Conservation (phyloP, 169 alveolate species). For the Perkinsus chesapeaki region DNA sequence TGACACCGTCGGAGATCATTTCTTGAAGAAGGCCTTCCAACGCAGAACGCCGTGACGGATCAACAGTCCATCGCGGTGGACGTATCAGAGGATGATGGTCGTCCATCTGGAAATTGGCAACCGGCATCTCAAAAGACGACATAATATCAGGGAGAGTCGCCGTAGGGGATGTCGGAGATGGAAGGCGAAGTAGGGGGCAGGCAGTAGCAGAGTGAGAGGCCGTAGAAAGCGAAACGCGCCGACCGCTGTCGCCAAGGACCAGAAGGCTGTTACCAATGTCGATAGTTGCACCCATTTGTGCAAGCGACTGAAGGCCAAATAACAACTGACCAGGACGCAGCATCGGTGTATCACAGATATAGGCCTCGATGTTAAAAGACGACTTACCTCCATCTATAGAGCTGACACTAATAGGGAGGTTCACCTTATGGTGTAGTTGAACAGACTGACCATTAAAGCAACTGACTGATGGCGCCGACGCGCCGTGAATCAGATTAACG, state of each 20-base stretch:
- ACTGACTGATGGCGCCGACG: background rate
- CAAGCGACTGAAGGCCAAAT: background rate
- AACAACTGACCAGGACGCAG: background rate
- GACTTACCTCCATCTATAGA: background rate
- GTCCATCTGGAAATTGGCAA: background rate
- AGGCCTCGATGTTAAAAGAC: background rate
- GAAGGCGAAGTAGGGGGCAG: background rate
- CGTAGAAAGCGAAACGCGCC: background rate
- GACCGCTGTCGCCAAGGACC: background rate
- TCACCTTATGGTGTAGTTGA: background rate
- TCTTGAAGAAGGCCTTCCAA: background rate
- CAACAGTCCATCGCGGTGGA: background rate
- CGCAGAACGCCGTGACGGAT: background rate
- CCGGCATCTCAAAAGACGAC: background rate
- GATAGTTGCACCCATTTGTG: background rate
- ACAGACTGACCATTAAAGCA: background rate
- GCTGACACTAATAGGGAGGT: background rate
- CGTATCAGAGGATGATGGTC: background rate
- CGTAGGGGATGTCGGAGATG: too few relatives aligned
- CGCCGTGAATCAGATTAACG: background rate
- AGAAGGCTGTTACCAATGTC: background rate
- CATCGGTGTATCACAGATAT: background rate
- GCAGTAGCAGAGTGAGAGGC: background rate
- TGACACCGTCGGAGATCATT: background rate
- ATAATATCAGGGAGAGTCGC: background rate